phyloP scores from a whole-genome alignment of 768 basidiomycete genomes.

The Cystobasidium tubakii region DNA sequence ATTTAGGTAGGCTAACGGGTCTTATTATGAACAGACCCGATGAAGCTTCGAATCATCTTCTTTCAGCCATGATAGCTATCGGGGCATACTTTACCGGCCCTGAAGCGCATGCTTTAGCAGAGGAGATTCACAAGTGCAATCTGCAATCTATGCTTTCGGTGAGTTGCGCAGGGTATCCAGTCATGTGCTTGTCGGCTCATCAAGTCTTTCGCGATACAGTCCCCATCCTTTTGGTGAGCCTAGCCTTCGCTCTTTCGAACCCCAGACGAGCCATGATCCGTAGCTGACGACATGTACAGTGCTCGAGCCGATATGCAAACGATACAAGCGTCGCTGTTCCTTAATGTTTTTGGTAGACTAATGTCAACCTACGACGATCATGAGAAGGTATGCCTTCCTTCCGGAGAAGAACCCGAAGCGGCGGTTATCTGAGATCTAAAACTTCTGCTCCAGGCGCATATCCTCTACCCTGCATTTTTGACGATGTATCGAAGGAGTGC shows the following conservation, averaged over 20 bases:
- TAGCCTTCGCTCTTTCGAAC: no score
- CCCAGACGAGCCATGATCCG: no score
- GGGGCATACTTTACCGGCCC: slow-evolving; percentile 41
- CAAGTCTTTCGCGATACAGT: no score
- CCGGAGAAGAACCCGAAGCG: no score
- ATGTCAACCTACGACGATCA: slow-evolving; percentile 21
- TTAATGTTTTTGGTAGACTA: slow-evolving; percentile 15
- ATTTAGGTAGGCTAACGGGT: no score
- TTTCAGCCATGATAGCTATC: slow-evolving; percentile 24
- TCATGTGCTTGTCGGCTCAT: background rate
- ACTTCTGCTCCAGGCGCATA: background rate
- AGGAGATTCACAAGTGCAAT: slow-evolving; percentile 35
- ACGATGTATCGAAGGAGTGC: slow-evolving; percentile 29
- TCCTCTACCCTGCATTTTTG: slow-evolving; percentile 21
- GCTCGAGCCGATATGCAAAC: slow-evolving; percentile 44
- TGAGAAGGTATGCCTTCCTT: slow-evolving; percentile 12
- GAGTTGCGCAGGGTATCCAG: no score
- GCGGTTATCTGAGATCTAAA: background rate
- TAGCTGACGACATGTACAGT: no score
- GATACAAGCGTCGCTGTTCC: slow-evolving; percentile 41
- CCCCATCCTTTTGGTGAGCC: slow-evolving; percentile 39
- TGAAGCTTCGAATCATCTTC: background rate
- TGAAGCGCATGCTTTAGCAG: slow-evolving; percentile 41
- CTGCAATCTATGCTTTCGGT: slow-evolving; percentile 8
- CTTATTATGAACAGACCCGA: slow-evolving; percentile 7